phyloP scores from a whole-genome alignment of 1,284 basidiomycete species.

The Cryptococcus sp. region DNA sequence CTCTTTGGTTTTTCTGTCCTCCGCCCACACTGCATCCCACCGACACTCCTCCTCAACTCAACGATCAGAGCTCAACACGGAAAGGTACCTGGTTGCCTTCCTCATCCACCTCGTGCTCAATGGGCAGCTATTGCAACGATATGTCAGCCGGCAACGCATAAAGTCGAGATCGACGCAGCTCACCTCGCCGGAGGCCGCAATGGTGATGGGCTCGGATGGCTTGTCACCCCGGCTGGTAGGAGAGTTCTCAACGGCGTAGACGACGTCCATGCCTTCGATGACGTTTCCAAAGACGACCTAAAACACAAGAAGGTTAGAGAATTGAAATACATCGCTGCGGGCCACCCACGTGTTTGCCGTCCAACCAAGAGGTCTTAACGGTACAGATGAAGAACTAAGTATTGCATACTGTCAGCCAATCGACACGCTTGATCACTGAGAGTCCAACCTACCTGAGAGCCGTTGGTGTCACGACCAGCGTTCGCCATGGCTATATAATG shows the following conservation, averaged over 20 bases:
- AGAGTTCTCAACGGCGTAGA: conserved; percentile 67
- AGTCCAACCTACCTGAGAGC: conserved; percentile 33
- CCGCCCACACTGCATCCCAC: not conserved
- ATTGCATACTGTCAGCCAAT: conserved; percentile 1
- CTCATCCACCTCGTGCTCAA: conserved; percentile 64
- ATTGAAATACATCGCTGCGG: not conserved
- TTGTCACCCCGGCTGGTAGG: conserved; percentile 71
- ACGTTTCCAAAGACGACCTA: conserved; percentile 91
- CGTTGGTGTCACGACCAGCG: conserved; percentile 60
- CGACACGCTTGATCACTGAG: not conserved
- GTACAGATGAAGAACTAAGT: conserved; percentile 69
- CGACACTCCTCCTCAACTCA: conserved; percentile 41
- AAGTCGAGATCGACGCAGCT: conserved; percentile 17
- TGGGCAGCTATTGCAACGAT: conserved; percentile 59
- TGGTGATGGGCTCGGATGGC: conserved; percentile 70
- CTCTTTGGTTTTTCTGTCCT: conserved; percentile 1
- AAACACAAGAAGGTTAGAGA: not conserved
- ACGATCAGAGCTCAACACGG: conserved; percentile 79
- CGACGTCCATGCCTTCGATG: conserved; percentile 84
- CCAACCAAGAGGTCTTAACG: conserved; percentile 67
- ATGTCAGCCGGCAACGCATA: not conserved
- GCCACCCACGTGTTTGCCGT: conserved; percentile 52
- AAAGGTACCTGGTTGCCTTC: conserved; percentile 85
- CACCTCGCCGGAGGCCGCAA: conserved; percentile 82
- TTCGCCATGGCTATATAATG: conserved; percentile 77